Evolutionary conservation across 2,329 filamentous ascomycete species (phyloP), one percentile per base, ranked within the genome.

Genomic region (Aaosphaeria pasadenensis): DNA sequence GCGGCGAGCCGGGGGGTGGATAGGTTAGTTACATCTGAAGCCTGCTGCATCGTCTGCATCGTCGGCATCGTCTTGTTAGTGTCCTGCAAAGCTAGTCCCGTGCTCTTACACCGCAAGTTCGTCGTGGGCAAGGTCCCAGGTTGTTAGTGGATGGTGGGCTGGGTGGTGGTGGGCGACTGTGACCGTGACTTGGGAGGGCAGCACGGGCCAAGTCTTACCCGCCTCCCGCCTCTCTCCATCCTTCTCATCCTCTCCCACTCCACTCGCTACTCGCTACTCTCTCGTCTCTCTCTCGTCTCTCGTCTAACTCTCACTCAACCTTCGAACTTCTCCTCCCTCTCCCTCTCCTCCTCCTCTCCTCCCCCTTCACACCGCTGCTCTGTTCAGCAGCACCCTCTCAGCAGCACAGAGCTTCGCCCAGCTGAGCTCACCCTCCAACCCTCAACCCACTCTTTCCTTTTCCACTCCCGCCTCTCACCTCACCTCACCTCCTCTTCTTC

Each of bases 351-450:
- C 39, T 42, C 38, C 53, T 52, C 46, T 45, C 46, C 54, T 55
- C 49, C 51, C 53, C 58, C 52, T 56, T 55, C 58, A 56, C 57
- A 54, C 51, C 53, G 48, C 49, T 53, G 38, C 42, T 43, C 29
- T 11, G 41, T 44, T 59, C 60, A 54, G 59, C 60, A 52, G 17
- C 17, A 48, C 52, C 49, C 52, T 52, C 55, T 60, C 54, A 48
- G 44, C 54, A 66, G 62, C 61, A 62, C 62, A 58, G 57, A 60
- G 64, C 63, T 53, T 50, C 48, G 53, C 51, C 49, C 51, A 61
- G 63, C 66, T 67, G 64, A 67, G 56, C 17, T 24, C 17, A 24
- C 17, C 17, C 17, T 24, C 17, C 17, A 24, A 24, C 17, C 17
- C 17, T 24, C 17, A 24, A 24, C 17, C 17, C 17, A 24, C 17